Base-by-base conservation (phyloP, 2,329 filamentous ascomycete species). In the Pyrenophora graminea region DNA sequence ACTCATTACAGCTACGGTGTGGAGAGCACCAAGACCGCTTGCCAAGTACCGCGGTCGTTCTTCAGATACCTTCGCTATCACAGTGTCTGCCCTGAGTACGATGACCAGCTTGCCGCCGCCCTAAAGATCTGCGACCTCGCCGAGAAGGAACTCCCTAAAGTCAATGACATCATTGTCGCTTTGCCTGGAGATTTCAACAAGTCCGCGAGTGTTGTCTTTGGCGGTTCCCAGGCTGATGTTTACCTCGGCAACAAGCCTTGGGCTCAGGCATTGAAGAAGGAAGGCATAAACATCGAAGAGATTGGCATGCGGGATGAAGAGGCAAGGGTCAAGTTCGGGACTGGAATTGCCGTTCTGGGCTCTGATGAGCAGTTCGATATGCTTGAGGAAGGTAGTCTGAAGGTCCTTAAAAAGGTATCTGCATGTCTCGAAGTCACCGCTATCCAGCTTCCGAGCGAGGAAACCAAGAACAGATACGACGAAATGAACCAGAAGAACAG, bases 11-110 rank as follows among this genome's bases (percentile, higher is more conserved):
- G 85, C 10, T 78, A 74, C 4, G 68, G 79, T 13, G 68, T 75
- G 0, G 73, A 80, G 10, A 80, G 67, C 17, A 62, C 91, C 55
- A 74, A 81, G n/a, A 72, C 80, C 6, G 85, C 85, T 3, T 84
- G 86, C 17, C 80, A 82, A 30, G 83, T 95, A 0, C 79, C 97
- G 34, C 83, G 85, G 53, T 96, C 94, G 67, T 97, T 97, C 68
- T 83, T 96, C 57, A 89, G 90, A 58, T 99, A 97, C 61, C 79
- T 97, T 0, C 79, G 92, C 8, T 83, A 88, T 53, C 92, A 97
- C 66, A 83, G 89, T 32, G 93, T 95, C 13, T 96, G 91, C 64
- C 87, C 89, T 0, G 94, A 97, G 70, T 89, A 92, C 67, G 78
- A 74, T 0, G 76, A 80, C 0, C 83, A 93, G 56, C 79, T 97